A percentile compares a stretch with the other conserved stretches of the same genome.
phyloP scores from a whole-genome alignment of 225 moss, liverwort and hornwort genomes.

The Physcomitrium patens region DNA sequence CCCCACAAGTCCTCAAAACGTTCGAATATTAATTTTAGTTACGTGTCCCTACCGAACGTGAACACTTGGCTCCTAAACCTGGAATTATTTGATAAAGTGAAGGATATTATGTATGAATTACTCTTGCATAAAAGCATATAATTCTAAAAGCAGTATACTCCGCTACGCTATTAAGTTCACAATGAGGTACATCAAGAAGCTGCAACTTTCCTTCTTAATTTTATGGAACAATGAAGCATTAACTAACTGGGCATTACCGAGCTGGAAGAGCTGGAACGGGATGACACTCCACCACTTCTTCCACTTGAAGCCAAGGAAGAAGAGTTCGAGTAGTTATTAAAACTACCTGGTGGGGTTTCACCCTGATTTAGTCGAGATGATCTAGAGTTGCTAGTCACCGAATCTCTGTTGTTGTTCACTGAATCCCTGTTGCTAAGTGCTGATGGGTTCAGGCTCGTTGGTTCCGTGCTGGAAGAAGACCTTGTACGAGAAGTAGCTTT shows the following conservation, averaged over 20 bases:
- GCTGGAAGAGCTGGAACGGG: conserved; percentile 31
- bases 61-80: neutral
- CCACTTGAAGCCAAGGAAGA: conserved; percentile 33
- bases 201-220: conserved; percentile 13
- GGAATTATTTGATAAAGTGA: neutral
- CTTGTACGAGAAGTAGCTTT: conserved; percentile 34
- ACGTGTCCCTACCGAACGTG: neutral
- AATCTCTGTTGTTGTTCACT: conserved; percentile 13
- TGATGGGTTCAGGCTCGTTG: conserved; percentile 3
- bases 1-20: conserved; percentile 2
- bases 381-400: conserved; percentile 10
- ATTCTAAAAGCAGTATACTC: neutral
- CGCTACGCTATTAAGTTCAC: neutral
- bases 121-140: conserved; percentile 6
- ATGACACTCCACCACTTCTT: conserved; percentile 28
- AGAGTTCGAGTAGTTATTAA: conserved; percentile 27
- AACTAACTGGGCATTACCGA: conserved; percentile 18
- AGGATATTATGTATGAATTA: neutral
- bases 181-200: conserved; percentile 2
- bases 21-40: conserved; percentile 15
- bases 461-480: conserved; percentile 29
- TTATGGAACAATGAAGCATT: neutral
- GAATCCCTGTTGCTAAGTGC: conserved; percentile 13
- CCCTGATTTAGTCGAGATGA: conserved; percentile 24
- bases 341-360: conserved; percentile 34